phyloP scores from a whole-genome alignment of 176 grass and related monocot genomes.

The Lolium rigidum region DNA sequence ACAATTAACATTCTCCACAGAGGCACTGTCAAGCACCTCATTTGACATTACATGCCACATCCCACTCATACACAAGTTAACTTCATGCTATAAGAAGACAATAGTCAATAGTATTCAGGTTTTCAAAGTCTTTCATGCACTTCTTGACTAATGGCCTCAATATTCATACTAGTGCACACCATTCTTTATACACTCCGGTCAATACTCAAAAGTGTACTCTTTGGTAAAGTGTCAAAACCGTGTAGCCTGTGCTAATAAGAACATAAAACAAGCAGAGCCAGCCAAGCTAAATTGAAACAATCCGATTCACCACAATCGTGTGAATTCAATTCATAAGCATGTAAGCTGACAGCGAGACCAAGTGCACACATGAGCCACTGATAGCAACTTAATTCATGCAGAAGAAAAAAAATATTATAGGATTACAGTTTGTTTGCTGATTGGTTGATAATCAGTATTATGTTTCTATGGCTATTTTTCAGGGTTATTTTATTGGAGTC shows the following conservation, averaged over 20 bases:
- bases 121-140: constrained; percentile 14
- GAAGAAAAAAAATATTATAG: not conserved
- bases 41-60: not conserved
- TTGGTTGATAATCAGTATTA: not conserved
- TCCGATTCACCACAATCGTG: constrained; percentile 41
- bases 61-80: not conserved
- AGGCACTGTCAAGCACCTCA: not conserved
- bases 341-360: constrained; percentile 31
- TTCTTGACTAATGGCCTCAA: not conserved
- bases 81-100: not conserved
- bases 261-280: constrained; percentile 20
- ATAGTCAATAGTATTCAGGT: not conserved
- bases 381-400: not conserved
- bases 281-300: constrained; percentile 38
- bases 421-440: constrained; percentile 15
- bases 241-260: constrained; percentile 4
- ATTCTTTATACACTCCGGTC: constrained; percentile 23
- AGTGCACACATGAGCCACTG: not conserved
- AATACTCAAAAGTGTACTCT: constrained; percentile 39
- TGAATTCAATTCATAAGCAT: constrained; percentile 36
- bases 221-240: constrained; percentile 43
- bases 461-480: not conserved
- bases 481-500: constrained; percentile 7
- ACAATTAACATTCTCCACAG: constrained; percentile 5
- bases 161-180: not conserved